Percentiles rank a stretch among this genome's conserved stretches.
These are phyloP conservation scores for Penicillium palitans DNA, from an alignment of 2,329 filamentous ascomycete genomes.

Conservation along the genomic window DNA sequence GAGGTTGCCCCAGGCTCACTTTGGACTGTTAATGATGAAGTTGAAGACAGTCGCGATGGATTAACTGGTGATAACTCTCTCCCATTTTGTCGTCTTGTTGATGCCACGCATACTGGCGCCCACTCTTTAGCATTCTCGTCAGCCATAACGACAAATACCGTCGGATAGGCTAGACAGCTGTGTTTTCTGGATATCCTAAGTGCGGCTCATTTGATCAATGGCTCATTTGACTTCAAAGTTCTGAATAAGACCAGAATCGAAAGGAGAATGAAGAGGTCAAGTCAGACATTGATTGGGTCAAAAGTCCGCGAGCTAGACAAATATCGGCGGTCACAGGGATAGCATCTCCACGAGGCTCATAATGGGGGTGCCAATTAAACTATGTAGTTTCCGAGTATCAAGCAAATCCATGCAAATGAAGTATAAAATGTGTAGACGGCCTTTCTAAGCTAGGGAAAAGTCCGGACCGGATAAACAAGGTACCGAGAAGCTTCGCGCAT, in stretches of 20 bases:
- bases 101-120: constrained; percentile 32
- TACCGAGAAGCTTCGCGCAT: constrained; percentile 15
- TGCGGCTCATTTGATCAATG: background rate
- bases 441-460: background rate
- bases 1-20: background rate
- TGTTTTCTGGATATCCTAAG: background rate
- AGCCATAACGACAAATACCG: constrained; percentile 11
- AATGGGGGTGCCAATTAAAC: background rate
- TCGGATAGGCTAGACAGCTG: too few relatives aligned
- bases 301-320: background rate
- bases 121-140: constrained; percentile 1
- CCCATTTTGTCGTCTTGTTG: constrained; percentile 18
- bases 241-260: background rate
- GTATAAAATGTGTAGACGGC: background rate
- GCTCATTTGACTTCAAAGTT: background rate
- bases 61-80: background rate
- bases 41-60: background rate
- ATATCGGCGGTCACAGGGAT: background rate
- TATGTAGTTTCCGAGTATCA: constrained; percentile 6
- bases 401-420: background rate
- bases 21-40: background rate
- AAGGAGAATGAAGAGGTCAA: background rate
- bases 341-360: background rate
- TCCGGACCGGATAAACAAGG: constrained; percentile 17
- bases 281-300: background rate